phyloP scores from a whole-genome alignment of 768 basidiomycete species.

The Candolleomyces eurysporus region DNA sequence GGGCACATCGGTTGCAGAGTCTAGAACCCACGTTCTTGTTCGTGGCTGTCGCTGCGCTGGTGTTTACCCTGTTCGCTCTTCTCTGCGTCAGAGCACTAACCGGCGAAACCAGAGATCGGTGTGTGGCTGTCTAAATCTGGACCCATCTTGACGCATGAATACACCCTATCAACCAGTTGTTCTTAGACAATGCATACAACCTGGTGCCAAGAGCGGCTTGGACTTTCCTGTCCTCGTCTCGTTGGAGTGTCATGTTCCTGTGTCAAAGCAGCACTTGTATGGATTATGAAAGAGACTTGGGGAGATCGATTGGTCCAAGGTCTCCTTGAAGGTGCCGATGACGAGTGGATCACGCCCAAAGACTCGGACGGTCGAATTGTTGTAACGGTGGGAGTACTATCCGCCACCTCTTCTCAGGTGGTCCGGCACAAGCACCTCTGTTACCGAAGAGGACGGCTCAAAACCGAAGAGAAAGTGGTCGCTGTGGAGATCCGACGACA shows the following conservation, averaged over 20 bases:
- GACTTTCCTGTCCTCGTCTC: conserved; percentile 50
- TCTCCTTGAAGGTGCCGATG: conserved; percentile 34
- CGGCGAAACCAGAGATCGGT: conserved; percentile 49
- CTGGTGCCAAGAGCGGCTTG: not conserved
- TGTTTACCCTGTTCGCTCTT: conserved; percentile 11
- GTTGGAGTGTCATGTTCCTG: conserved; percentile 60
- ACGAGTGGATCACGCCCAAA: conserved; percentile 38
- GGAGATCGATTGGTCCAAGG: conserved; percentile 48
- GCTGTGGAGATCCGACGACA: not conserved
- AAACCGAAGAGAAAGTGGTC: conserved; percentile 13
- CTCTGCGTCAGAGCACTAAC: not conserved
- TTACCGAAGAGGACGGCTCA: conserved; percentile 19
- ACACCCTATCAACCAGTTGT: conserved; percentile 57
- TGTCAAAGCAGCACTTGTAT: conserved; percentile 49
- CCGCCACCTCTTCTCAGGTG: conserved; percentile 22
- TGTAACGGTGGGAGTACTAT: conserved; percentile 63
- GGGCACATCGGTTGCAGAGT: conserved; percentile 44
- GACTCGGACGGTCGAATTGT: conserved; percentile 53
- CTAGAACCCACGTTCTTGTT: conserved; percentile 53
- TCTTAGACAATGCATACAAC: too few species aligned
- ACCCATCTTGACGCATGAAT: conserved; percentile 58
- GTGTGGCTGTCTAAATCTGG: conserved; percentile 59
- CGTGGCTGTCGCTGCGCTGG: conserved; percentile 54
- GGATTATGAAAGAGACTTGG: conserved; percentile 47
- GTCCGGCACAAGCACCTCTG: conserved; percentile 16